Conservation (phyloP, 495 filamentous ascomycete genomes). For the Hypomontagnella monticulosa region DNA sequence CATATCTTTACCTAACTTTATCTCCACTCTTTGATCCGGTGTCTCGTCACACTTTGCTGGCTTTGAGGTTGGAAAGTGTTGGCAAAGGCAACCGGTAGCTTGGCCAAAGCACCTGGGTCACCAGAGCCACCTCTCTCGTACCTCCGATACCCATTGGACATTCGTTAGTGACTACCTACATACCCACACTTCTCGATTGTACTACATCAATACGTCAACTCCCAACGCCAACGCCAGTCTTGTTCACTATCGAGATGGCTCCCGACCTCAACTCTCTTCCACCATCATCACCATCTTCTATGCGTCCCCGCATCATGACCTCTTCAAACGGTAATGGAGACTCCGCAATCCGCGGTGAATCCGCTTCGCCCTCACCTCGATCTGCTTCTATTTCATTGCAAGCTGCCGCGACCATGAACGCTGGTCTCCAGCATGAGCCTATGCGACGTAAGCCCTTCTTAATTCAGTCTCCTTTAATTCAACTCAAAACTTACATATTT, state of each 20-base stretch:
- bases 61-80: conserved; percentile 10
- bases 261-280: conserved; percentile 83
- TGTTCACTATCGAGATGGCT: conserved; percentile 55
- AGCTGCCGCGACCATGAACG: conserved; percentile 74
- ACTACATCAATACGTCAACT: conserved; percentile 17
- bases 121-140: conserved; percentile 14
- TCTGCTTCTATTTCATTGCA: conserved; percentile 71
- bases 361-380: conserved; percentile 64
- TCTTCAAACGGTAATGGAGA: conserved; percentile 47
- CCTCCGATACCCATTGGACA: conserved; percentile 12
- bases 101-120: conserved; percentile 9
- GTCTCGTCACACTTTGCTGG: conserved; percentile 12
- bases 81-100: conserved; percentile 17
- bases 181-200: background rate
- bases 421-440: conserved; percentile 70
- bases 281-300: conserved; percentile 56
- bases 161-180: conserved; percentile 2
- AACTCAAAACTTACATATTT: conserved; percentile 27
- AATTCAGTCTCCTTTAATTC: background rate
- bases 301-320: conserved; percentile 48
- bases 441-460: conserved; percentile 57
- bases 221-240: background rate
- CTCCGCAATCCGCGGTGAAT: conserved; percentile 52
- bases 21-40: conserved; percentile 7
- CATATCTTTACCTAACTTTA: conserved; percentile 20